Conservation (phyloP, 2,329 filamentous ascomycete genomes). For the Trichoderma sp. region DNA sequence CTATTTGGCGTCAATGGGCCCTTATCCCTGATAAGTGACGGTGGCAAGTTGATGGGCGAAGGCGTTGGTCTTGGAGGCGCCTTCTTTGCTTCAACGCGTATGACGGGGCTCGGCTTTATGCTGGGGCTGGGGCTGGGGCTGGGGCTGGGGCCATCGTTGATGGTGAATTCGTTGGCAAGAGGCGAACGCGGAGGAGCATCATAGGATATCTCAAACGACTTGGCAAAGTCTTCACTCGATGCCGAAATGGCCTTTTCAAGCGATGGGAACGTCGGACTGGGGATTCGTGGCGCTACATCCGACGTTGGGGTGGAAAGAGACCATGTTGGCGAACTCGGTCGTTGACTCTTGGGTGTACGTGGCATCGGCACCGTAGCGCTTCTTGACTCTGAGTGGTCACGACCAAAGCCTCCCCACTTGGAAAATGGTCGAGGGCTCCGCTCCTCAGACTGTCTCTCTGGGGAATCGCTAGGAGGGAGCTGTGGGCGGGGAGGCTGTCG, state of each 20-base stretch:
- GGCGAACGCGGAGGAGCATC: slow-evolving; percentile 30
- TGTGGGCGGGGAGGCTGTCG: slow-evolving; percentile 29
- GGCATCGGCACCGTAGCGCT: slow-evolving; percentile 40
- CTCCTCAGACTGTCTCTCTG: background rate
- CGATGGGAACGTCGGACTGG: slow-evolving; percentile 40
- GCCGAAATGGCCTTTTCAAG: slow-evolving; percentile 38
- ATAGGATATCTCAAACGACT: slow-evolving; percentile 34
- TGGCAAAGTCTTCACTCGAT: slow-evolving; percentile 36
- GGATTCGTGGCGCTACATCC: slow-evolving; percentile 35
- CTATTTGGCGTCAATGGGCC: background rate
- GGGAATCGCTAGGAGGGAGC: slow-evolving; percentile 14
- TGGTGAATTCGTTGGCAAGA: slow-evolving; percentile 33
- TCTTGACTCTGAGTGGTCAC: slow-evolving; percentile 33
- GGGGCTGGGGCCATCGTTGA: background rate
- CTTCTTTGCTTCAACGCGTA: slow-evolving; percentile 35
- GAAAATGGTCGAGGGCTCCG: slow-evolving; percentile 21
- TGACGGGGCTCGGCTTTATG: slow-evolving; percentile 20
- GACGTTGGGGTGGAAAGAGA: slow-evolving; percentile 33
- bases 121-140: slow-evolving; percentile 2
- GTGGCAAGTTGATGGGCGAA: slow-evolving; percentile 33
- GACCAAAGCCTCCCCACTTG: slow-evolving; percentile 22
- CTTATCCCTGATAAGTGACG: slow-evolving; percentile 23
- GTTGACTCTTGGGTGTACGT: slow-evolving; percentile 31
- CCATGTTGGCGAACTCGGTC: slow-evolving; percentile 16
- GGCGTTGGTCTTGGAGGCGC: slow-evolving; percentile 38